A percentile compares a stretch with the other conserved stretches of the same genome.
phyloP scores from a whole-genome alignment of 2,329 filamentous ascomycete genomes.

The Albifimbria verrucaria region DNA sequence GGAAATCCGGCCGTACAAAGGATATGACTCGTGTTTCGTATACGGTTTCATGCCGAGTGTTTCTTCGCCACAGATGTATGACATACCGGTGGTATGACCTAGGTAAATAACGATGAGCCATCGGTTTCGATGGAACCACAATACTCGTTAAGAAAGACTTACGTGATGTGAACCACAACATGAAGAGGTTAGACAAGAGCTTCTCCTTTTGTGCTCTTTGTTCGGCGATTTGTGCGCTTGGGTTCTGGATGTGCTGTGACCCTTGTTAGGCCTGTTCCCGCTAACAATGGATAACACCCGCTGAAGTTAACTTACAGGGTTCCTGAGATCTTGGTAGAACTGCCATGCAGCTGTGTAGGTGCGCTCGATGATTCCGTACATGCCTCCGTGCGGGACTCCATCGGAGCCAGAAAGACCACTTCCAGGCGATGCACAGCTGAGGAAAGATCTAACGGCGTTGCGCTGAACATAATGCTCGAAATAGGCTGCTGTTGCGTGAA shows the following conservation, averaged over 20 bases:
- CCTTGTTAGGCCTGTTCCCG: no score
- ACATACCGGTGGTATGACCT: conserved; percentile 45
- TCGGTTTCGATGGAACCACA: neutral
- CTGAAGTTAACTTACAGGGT: neutral
- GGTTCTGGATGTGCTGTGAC: neutral
- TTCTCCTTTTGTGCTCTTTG: conserved; percentile 25
- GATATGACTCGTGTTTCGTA: conserved; percentile 30
- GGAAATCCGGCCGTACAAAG: conserved; percentile 33
- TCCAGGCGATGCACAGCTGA: no score
- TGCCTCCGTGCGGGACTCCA: no score
- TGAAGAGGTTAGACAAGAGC: conserved; percentile 39
- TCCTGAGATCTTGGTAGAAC: conserved; percentile 17
- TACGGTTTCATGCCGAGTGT: conserved; percentile 36
- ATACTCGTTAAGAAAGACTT: conserved; percentile 17
- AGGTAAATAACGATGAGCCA: neutral
- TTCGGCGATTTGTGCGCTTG: conserved; percentile 1
- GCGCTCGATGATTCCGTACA: conserved; percentile 14
- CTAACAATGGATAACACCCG: neutral
- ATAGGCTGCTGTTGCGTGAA: conserved; percentile 27
- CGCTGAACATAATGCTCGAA: conserved; percentile 34
- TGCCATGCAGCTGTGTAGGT: conserved; percentile 17
- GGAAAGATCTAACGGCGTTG: conserved; percentile 22
- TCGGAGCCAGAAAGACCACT: no score
- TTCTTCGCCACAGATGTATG: conserved; percentile 37
- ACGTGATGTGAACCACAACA: conserved; percentile 46